Evolutionary conservation across 2,329 filamentous ascomycete genomes (phyloP), one percentile per base, ranked within the genome.

Genomic region (Alternaria novae-zelandiae): DNA sequence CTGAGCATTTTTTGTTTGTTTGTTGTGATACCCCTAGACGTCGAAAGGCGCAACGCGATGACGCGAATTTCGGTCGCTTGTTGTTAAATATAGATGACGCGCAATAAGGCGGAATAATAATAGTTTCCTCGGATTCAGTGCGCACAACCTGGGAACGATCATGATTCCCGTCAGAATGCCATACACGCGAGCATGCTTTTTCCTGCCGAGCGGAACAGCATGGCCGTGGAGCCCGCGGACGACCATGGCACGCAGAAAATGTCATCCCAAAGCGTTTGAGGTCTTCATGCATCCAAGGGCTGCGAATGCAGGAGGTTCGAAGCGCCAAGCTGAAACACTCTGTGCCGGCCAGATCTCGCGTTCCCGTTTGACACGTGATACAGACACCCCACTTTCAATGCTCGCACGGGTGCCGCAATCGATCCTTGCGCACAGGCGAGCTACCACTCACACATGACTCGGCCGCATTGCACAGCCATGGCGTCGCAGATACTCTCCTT

Each of bases 261-360:
- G 47, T 43, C 36, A 59, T 63, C 55, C 63, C 65, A 59, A 58
- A 57, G 61, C 43, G 67, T 70, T 68, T 70, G 63, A 68, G 49
- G 53, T 61, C 43, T 15, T 46, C 51, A 64, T 58, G 59, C 60
- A 60, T 58, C 59, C 45, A 43, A 44, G 49, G 46, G 50, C 45
- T 43, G 55, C 57, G 55, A 64, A 66, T 36, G 64, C 57, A 59
- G 51, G 56, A 57, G 57, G 61, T 63, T 64, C 55, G 61, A 65
- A 65, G 66, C 62, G 66, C 66, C 57, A 67, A 66, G 63, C 59
- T 70, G 68, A 70, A 68, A 70, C 68, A 28, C 51, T 49, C 41
- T 54, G 54, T 28, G 47, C 47, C 47, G 59, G 47, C 59, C 21
- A 53, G 30, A 61, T 44, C 51, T 50, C 49, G 53, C 45, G 28